Base-by-base conservation (phyloP, 164 flowering plant species). In the Berberis thunbergii region DNA sequence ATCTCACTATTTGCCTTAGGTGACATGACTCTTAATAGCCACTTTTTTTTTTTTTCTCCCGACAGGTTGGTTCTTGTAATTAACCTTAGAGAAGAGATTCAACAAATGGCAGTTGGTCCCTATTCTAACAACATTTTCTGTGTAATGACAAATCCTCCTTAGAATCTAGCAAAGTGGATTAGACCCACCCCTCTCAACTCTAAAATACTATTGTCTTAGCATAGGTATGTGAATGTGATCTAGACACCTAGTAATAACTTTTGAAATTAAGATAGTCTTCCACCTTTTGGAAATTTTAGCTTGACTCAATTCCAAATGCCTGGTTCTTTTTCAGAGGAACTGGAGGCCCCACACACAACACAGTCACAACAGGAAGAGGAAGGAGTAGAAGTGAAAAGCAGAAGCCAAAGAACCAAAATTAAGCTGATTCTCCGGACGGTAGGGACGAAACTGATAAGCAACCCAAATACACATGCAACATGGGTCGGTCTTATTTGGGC, bases 391-490 rank as follows among this genome's bases (percentile, higher is more conserved):
- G 68, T 49, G 65, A 67, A 73, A 48, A 48, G 42, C 26, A 68
- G 67, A 71, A 55, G 48, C 54, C 60, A 69, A 65, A 75, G 71
- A 60, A 78, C 45, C 54, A 79, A 71, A 59, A 71, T 70, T 48
- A 74, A 62, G 79, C 65, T 55, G 64, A 72, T 82, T 69, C 70
- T 88, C 54, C 56, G 70, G 60, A 79, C 74, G 59, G 91, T 85
- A 48, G 83, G 74, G 65, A 88, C 63, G 68, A 88, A 91, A 80
- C 88, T 88, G 46, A 66, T 83, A n/a, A 70, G 38, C 48, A 91
- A 91, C 68, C 97, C 97, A 41, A 91, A 91, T 61, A 82, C 89
- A 43, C 82, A 91, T 76, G 87, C 91, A 54, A 80, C 86, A 61
- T 12, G 84, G 44, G 11, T 70, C 8, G 96, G 90, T 50, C 74